phyloP scores from a whole-genome alignment of 805 yeast genomes.

The Ogataea polymorpha region DNA sequence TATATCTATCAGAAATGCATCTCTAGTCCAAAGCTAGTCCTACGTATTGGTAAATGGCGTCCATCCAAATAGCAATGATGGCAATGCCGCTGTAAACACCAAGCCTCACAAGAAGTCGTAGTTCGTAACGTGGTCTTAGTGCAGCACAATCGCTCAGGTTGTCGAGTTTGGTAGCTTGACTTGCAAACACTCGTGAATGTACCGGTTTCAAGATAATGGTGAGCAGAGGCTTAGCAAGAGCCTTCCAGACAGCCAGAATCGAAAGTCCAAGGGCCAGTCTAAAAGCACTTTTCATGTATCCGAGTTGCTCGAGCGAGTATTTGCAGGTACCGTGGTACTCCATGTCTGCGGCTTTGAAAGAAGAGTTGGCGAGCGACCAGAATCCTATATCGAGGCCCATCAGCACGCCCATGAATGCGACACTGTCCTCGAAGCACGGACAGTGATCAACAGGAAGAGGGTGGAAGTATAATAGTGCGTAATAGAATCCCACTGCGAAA shows the following conservation, averaged over 20 bases:
- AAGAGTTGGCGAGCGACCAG: conserved; percentile 40
- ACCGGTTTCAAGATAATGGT: conserved; percentile 57
- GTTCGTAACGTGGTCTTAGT: conserved; percentile 61
- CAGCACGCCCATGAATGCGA: conserved; percentile 87
- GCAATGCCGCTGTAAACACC: conserved; percentile 83
- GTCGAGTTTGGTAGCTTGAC: conserved; percentile 1
- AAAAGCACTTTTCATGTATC: conserved; percentile 38
- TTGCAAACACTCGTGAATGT: conserved; percentile 30
- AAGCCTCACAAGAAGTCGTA: conserved; percentile 73
- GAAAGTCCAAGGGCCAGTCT: conserved; percentile 62
- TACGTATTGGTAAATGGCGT: conserved; percentile 12
- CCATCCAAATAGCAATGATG: conserved; percentile 40
- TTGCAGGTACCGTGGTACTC: conserved; percentile 35
- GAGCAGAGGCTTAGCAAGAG: conserved; percentile 63
- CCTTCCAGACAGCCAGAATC: conserved; percentile 70
- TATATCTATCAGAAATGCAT: background rate
- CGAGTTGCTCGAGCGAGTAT: conserved; percentile 40
- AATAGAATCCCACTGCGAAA: conserved; percentile 39
- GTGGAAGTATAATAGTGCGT: conserved; percentile 60
- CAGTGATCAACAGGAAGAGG: conserved; percentile 88
- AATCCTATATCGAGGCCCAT: conserved; percentile 69
- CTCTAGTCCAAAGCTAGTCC: conserved; percentile 16
- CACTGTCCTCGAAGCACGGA: conserved; percentile 94
- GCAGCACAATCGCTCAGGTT: conserved; percentile 39
- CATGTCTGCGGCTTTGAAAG: conserved; percentile 10